A percentile compares a stretch with the other conserved stretches of the same genome.
phyloP scores from a whole-genome alignment of 495 filamentous ascomycete genomes.

The Zalerion maritima region DNA sequence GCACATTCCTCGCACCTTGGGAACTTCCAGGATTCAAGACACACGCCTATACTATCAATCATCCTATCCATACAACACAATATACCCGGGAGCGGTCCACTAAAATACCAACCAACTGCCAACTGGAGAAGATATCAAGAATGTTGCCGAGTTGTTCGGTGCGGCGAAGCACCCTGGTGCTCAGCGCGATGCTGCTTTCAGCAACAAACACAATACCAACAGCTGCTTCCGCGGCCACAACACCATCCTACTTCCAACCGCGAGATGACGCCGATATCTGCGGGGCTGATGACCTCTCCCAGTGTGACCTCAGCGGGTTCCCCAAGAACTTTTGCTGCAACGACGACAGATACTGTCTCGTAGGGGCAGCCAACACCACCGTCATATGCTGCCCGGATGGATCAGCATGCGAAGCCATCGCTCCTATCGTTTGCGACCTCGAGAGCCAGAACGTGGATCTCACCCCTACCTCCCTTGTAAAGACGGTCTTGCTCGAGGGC shows the following conservation, averaged over 20 bases:
- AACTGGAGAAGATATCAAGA: too few species aligned
- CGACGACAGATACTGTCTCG: slow-evolving; percentile 41
- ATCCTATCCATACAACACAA: too few species aligned
- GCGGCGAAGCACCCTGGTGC: too few species aligned
- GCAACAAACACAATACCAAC: too few species aligned
- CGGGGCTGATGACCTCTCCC: slow-evolving; percentile 16
- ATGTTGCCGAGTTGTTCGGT: too few species aligned
- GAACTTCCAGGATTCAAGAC: too few species aligned
- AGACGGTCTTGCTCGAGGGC: slow-evolving; percentile 49
- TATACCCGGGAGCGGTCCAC: too few species aligned
- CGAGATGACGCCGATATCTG: slow-evolving; percentile 19
- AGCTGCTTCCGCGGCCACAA: too few species aligned
- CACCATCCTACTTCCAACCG: slow-evolving; percentile 17
- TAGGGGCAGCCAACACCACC: slow-evolving; percentile 50
- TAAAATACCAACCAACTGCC: too few species aligned
- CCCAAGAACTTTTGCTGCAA: slow-evolving; percentile 68
- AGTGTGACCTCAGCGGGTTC: slow-evolving; percentile 39
- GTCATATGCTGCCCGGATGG: slow-evolving; percentile 65
- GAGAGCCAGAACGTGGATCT: slow-evolving; percentile 45
- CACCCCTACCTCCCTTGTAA: slow-evolving; percentile 47
- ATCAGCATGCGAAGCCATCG: slow-evolving; percentile 46
- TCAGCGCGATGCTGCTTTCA: too few species aligned
- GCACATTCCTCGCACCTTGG: too few species aligned
- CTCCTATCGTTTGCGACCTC: slow-evolving; percentile 58
- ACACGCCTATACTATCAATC: too few species aligned